A percentile compares a stretch with the other conserved stretches of the same genome.
These are phyloP conservation scores for Lactifluus volemus DNA, from an alignment of 768 basidiomycete species.

Conservation along the genomic window DNA sequence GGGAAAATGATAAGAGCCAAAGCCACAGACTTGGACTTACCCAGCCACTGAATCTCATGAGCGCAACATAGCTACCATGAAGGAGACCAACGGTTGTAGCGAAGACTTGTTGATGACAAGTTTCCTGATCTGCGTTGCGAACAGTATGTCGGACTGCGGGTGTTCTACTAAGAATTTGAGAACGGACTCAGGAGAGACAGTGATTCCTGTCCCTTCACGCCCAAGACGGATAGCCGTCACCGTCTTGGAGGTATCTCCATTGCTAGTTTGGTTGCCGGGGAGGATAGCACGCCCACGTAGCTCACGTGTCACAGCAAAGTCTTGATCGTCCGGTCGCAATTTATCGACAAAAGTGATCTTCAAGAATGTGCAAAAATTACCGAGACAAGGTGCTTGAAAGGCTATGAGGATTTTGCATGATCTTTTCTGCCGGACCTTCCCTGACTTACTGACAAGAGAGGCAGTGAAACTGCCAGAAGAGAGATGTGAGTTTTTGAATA, in stretches of 20 bases:
- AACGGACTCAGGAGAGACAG: constrained; percentile 10
- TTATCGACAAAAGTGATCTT: background rate
- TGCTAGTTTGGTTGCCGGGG: background rate
- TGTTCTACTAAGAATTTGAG: constrained; percentile 4
- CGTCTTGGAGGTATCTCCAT: background rate
- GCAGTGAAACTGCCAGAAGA: constrained; percentile 2
- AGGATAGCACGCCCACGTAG: background rate
- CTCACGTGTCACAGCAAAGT: constrained; percentile 3
- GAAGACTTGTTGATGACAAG: constrained; percentile 4
- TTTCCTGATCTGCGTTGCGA: background rate
- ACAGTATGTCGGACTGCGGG: background rate
- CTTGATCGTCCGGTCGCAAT: background rate
- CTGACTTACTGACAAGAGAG: background rate
- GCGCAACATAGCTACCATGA: background rate
- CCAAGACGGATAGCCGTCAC: background rate
- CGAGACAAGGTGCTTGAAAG: background rate
- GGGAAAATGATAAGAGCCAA: background rate
- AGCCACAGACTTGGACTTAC: background rate
- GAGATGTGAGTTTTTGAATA: background rate
- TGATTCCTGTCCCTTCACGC: constrained; percentile 1
- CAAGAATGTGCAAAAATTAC: background rate
- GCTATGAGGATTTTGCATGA: background rate
- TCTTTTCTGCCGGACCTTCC: background rate
- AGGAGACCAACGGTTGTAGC: background rate
- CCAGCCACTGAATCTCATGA: background rate